Base-by-base conservation (phyloP, 2,329 filamentous ascomycete genomes). In the Pseudogymnoascus sp. region DNA sequence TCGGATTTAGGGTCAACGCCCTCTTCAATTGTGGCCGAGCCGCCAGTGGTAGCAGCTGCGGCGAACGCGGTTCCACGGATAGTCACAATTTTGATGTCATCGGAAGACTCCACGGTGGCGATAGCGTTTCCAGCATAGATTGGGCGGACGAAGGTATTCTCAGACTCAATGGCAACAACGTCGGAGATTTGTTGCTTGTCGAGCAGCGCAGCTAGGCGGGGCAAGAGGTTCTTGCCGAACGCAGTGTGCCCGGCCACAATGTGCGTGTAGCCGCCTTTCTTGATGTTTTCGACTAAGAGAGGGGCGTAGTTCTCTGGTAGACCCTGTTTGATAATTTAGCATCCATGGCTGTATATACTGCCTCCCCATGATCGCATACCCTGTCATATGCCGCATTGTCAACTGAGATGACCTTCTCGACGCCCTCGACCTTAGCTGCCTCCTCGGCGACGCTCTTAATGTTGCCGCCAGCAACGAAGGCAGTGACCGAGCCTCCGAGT, bases 101-200 rank as follows among this genome's bases (percentile, higher is more conserved):
- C 95, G 67, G 84, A 85, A 2, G 92, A 96, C 77, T 97, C 90
- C 64, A 99, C 93, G 8, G 95, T 99, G 37, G 96, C 86, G 73
- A 99, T 96, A 59, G 93, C 95, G 74, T 99, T 99, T 63, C 95
- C 95, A 64, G 95, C 95, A 76, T 99, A 99, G 73, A 99, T 97
- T 28, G 95, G 93, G 64, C 95, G 89, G 63, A 97, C 89, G 72
- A 99, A 99, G 11, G 91, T 97, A 75, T 93, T 93, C 76, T 96
- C 93, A 76, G 85, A 85, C 77, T 97, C 87, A 73, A 99, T 89
- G 1, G 78, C 82, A 16, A 87, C 97, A 69, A 97, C 90, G 75
- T 99, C 95, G 50, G 93, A 96, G 66, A 99, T 87, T 74, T 96
- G 93, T 78, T 97, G 93, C 37, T 89, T 86, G 75, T 99, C 95